Evolutionary conservation across 371 early-diverging fungal genomes (phyloP), one percentile per base, ranked within the genome.

Genomic region (Mucor indicus): DNA sequence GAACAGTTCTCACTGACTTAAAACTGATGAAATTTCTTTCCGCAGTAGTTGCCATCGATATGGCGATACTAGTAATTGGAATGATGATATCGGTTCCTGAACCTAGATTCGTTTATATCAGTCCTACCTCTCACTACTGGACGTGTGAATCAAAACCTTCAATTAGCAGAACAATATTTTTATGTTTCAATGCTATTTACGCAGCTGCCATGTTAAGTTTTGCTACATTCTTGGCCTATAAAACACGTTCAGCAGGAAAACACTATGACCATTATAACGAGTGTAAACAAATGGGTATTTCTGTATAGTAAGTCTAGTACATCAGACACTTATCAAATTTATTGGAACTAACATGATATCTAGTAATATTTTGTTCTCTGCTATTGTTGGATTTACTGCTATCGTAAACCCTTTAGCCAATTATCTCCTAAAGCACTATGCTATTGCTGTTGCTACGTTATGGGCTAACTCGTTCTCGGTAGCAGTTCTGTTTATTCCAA

Each of bases 251-350:
- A 22, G 75, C 75, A 12, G 68, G 72, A 2, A 50, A 38, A 19
- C 60, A 57, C 2, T 75, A 77, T 27, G 62, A 71, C 36, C 77
- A 70, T 36, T 77, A 77, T 30, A 79, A 75, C 38, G 80, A 79
- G 29, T 77, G 77, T 29, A 69, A 67, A 8, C 80, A 79, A 35
- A 79, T 79, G 39, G 77, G 75, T 0, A 57, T 79, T 36, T 77
- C 75, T 7, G 72, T 79, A 7, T 79, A 77, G 79, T 76, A 75
- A 72, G 79, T 69, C 9, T n/a, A n/a, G n/a, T n/a, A n/a, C n/a
- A n/a, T n/a, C n/a, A n/a, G n/a, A n/a, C n/a, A n/a, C n/a, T n/a
- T n/a, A n/a, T 24, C n/a, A 27, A 15, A 15, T 10, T 6, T 15
- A 5, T 4, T 13, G 24, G 16, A 16, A 13, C 11, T 27, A 4